Evolutionary conservation across 768 basidiomycete genomes (phyloP), one percentile per base, ranked within the genome.

Genomic region (Mrakia blollopis): DNA sequence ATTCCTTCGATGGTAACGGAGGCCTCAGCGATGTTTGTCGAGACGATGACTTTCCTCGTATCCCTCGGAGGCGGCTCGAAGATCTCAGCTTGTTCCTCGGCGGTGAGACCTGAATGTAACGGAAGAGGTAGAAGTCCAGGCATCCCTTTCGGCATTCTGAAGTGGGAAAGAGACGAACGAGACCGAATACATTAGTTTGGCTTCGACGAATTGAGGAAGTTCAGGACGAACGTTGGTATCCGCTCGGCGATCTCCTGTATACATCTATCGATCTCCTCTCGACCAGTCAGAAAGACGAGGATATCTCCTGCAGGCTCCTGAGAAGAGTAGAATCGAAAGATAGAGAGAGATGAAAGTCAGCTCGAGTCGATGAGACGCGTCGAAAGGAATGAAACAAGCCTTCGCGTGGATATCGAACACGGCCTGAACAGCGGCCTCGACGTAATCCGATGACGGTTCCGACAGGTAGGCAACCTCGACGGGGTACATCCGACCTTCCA

Each of bases 1-100:
- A 98, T 90, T 4, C 95, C 94, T 60, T 98, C 93, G 75, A 99
- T 98, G 0, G 97, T 99, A 32, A 99, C 91, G 82, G 92, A 94
- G 23, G 97, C 95, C 84, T 99, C 97, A 23, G 97, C 97, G 69
- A 98, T 95, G 82, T 99, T 99, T 0, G 97, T 99, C 5, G 92
- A 88, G 39, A 97, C 88, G 72, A 99, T 90, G 72, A 97, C 90
- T 83, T 98, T 99, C 73, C 97, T 88, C 3, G 87, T 88, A 65
- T 91, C 91, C 44, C 87, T 85, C n/a, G 89, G 88, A 23, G 92
- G 84, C 10, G 90, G 87, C 77, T 91, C 89, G 80, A 99, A 99
- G 4, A 94, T 90, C 73, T 87, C 87, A 47, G 93, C 87, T 79
- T 99, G 97, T 81, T 97, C 94, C 61, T 92, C 90, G 0, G 89